Evolutionary conservation across 2,329 filamentous ascomycete species (phyloP).

Genomic region (Aspergillus aculeatus): DNA sequence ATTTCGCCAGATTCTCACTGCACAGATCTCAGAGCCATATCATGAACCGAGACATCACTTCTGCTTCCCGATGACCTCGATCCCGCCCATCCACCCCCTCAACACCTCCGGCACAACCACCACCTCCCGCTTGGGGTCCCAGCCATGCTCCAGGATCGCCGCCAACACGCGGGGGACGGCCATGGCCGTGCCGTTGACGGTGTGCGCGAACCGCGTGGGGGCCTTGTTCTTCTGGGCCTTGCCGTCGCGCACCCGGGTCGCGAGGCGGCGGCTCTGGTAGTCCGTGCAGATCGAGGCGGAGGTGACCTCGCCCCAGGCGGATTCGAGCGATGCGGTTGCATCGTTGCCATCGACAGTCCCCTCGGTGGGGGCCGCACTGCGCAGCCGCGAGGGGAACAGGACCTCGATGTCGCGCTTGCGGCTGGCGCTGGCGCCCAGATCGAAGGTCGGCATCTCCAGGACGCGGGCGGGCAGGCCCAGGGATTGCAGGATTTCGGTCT

Average conservation of each 20-base stretch:
- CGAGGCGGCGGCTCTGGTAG: conserved; percentile 83
- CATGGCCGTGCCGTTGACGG: conserved; percentile 89
- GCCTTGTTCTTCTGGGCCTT: conserved; percentile 36
- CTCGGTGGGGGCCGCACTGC: conserved; percentile 6
- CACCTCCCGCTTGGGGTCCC: conserved; percentile 66
- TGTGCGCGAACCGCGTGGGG: conserved; percentile 71
- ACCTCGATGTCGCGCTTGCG: conserved; percentile 93
- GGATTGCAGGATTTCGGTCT: conserved; percentile 74
- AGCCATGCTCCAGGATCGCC: conserved; percentile 85
- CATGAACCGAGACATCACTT: too few relatives aligned
- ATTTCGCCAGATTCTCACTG: too few relatives aligned
- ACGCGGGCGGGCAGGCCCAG: conserved; percentile 83
- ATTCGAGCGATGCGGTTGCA: conserved; percentile 41
- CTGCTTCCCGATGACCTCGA: conserved; percentile 58
- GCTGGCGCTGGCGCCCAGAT: conserved; percentile 83
- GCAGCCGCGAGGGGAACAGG: conserved; percentile 77
- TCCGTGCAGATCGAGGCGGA: conserved; percentile 90
- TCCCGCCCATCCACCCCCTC: conserved; percentile 78
- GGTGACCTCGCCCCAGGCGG: conserved; percentile 91
- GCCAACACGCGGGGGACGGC: conserved; percentile 88
- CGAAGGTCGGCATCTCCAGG: conserved; percentile 84
- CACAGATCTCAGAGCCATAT: too few relatives aligned
- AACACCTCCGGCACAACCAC: conserved; percentile 78
- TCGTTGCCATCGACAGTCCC: background rate
- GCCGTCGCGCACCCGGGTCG: conserved; percentile 65